Evolutionary conservation across 1,284 basidiomycete species (phyloP).

Genomic region (Marasmius fiardii): DNA sequence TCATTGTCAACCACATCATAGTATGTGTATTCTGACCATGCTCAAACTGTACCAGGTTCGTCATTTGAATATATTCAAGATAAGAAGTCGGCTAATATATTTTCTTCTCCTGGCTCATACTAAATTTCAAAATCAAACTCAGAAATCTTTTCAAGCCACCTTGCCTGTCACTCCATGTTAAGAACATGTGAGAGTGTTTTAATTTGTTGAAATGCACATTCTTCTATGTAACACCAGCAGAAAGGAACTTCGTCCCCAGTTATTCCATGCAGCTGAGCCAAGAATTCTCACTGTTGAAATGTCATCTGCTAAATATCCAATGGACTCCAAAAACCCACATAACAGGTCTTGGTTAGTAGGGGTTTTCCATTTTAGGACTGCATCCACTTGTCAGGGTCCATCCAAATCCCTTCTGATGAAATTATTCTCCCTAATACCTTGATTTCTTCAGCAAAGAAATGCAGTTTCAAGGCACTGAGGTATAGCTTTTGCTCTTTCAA

Average conservation of each 20-base stretch:
- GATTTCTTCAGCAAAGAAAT: conserved; percentile 23
- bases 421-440: conserved; percentile 31
- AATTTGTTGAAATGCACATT: conserved; percentile 23
- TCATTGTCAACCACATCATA: conserved; percentile 3
- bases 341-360: conserved; percentile 6
- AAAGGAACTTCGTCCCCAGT: conserved; percentile 12
- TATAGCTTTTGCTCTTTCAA: conserved; percentile 25
- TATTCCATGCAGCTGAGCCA: conserved; percentile 9
- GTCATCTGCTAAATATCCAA: conserved; percentile 13
- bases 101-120: conserved; percentile 18
- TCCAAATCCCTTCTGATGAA: conserved; percentile 30
- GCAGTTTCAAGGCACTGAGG: conserved; percentile 25
- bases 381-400: conserved; percentile 33
- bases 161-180: conserved; percentile 24
- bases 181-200: conserved; percentile 23
- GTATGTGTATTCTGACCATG: conserved; percentile 14
- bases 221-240: conserved; percentile 9
- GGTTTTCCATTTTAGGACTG: conserved; percentile 23
- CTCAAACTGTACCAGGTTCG: conserved; percentile 18
- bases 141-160: conserved; percentile 26
- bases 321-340: conserved; percentile 10
- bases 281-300: conserved; percentile 4
- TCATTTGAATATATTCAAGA: conserved; percentile 20
- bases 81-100: conserved; percentile 15
- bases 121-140: conserved; percentile 18